These are phyloP conservation scores for Talaromyces liani DNA, from an alignment of 495 filamentous ascomycete species.

Conservation along the genomic window DNA sequence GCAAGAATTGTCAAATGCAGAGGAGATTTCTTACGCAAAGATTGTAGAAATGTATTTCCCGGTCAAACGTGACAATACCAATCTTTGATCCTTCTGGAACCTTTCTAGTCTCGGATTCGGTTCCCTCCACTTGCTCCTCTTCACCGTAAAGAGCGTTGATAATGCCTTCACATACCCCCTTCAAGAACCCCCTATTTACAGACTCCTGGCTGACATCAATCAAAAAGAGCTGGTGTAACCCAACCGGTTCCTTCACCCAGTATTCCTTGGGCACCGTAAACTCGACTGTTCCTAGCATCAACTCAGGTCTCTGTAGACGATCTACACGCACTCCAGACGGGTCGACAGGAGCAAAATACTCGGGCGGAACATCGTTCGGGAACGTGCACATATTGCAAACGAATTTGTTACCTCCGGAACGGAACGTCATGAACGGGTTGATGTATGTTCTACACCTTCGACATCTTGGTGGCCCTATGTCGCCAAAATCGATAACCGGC, in stretches of 20 bases:
- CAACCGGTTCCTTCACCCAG: conserved; percentile 91
- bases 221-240: conserved; percentile 79
- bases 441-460: conserved; percentile 93
- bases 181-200: conserved; percentile 79
- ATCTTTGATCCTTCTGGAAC: conserved; percentile 78
- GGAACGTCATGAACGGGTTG: conserved; percentile 98
- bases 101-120: conserved; percentile 49
- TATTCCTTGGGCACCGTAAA: conserved; percentile 97
- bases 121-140: conserved; percentile 40
- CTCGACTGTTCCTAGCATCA: conserved; percentile 87
- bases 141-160: conserved; percentile 72
- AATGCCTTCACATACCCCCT: conserved; percentile 87
- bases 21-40: conserved; percentile 54
- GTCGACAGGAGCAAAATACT: conserved; percentile 89
- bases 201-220: conserved; percentile 91
- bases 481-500: conserved; percentile 92
- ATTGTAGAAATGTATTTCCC: conserved; percentile 96
- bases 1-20: conserved; percentile 7
- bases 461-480: conserved; percentile 84
- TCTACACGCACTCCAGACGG: conserved; percentile 83
- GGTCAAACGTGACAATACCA: conserved; percentile 93
- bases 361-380: conserved; percentile 85
- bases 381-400: conserved; percentile 98
- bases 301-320: conserved; percentile 79
- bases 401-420: conserved; percentile 88